Evolutionary conservation across 2,329 filamentous ascomycete species (phyloP), one percentile per base, ranked within the genome.

Genomic region (Aspergillus fumigatiaffinis): DNA sequence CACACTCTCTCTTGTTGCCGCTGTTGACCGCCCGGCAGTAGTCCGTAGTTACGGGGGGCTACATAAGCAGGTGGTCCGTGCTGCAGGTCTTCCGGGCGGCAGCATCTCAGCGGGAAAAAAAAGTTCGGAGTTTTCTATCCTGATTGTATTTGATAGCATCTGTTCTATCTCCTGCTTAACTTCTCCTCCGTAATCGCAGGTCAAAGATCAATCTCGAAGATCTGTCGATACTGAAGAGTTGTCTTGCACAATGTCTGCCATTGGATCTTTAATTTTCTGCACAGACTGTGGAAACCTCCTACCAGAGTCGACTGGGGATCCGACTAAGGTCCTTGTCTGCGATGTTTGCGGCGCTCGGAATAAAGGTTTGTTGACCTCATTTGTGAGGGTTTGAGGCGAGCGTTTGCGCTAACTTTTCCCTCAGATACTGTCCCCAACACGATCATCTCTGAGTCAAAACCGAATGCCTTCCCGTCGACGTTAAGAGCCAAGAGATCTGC

Each of bases 211-310:
- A 38, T 38, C 2, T 38, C 5, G 14, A 17, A 7, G 14, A 7
- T 38, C 14, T 35, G 32, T 7, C 32, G 14, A 38, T 38, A 38
- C 32, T 17, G 32, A 38, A 14, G 17, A 38, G 5, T 38, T 38
- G 14, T 7, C 32, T 38, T 38, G 32, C 32, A 17, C 57, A 66
- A 44, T 97, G 93, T 87, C 92, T 63, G 87, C 90, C 20, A 92
- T 97, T 64, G 93, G 92, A 55, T 93, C 92, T 53, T 82, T 97
- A 44, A 87, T 96, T 38, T 97, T 97, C 76, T 97, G 93, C 79
- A 90, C 84, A 54, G 90, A 92, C 72, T 97, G 93, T 74, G 93
- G 93, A 60, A 96, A 96, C 73, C 82, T 97, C 3, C 80, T 97
- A 44, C 91, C 94, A 53, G 84, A 88, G 53, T 91, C 90, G 50